Percentiles rank a stretch among this genome's conserved stretches.
Evolutionary conservation across 1,139 yeast genomes (phyloP).

Genomic region (Kluyveromyces marxianus): DNA sequence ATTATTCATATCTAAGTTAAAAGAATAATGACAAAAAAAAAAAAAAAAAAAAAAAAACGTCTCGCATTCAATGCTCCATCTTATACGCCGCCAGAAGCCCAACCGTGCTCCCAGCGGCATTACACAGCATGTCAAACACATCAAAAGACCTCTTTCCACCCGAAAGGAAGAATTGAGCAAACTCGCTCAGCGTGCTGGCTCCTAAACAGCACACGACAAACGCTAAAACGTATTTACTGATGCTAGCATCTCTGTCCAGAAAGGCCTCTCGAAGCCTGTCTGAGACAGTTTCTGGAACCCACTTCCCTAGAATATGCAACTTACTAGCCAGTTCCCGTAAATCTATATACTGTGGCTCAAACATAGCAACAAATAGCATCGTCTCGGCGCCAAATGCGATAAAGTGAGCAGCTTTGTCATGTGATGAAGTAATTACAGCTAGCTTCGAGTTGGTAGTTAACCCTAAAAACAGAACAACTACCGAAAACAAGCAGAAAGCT

Average conservation of each 20-base stretch:
- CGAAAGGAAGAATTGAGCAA: constrained; percentile 40
- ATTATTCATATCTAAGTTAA: too few species aligned
- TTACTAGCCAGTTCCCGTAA: not conserved
- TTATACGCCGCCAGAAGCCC: constrained; percentile 18
- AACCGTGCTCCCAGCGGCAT: constrained; percentile 31
- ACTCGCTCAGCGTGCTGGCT: constrained; percentile 47
- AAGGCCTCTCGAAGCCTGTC: not conserved
- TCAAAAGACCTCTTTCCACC: constrained; percentile 40
- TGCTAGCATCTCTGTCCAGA: constrained; percentile 6
- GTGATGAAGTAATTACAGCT: constrained; percentile 37
- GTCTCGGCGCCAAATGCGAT: constrained; percentile 42
- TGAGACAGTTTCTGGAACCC: not conserved
- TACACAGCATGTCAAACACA: constrained; percentile 39
- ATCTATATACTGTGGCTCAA: constrained; percentile 17
- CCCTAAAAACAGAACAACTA: constrained; percentile 25
- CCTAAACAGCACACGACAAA: constrained; percentile 37
- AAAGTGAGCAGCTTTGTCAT: constrained; percentile 50
- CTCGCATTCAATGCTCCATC: constrained; percentile 5
- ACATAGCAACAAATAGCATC: constrained; percentile 35
- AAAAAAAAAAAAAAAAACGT: not conserved
- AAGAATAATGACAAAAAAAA: too few species aligned
- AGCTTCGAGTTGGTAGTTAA: constrained; percentile 37
- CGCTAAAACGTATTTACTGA: constrained; percentile 33
- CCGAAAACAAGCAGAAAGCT: not conserved
- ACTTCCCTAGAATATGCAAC: not conserved